These are phyloP conservation scores for Amanita rimosa DNA, from an alignment of 768 basidiomycete species.

Conservation along the genomic window DNA sequence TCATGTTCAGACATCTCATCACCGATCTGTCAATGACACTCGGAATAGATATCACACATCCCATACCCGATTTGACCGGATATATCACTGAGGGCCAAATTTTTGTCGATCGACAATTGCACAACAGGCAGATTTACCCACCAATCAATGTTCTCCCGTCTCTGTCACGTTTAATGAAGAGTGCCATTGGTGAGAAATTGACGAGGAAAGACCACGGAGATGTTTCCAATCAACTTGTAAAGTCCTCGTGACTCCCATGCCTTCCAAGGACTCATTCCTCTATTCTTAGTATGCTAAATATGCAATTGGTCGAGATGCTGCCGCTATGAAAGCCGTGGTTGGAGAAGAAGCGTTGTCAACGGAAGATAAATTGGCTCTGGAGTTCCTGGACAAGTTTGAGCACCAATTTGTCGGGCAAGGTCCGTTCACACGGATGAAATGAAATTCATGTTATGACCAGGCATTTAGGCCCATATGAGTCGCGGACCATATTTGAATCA, in stretches of 20 bases:
- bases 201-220: constrained; percentile 98
- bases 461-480: constrained; percentile 75
- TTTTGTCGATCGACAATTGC: constrained; percentile 92
- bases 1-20: constrained; percentile 7
- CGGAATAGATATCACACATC: constrained; percentile 92
- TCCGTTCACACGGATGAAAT: constrained; percentile 18
- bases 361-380: constrained; percentile 94
- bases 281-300: constrained; percentile 83
- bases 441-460: constrained; percentile 5
- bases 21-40: constrained; percentile 8
- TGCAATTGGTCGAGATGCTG: constrained; percentile 94
- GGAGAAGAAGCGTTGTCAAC: constrained; percentile 93
- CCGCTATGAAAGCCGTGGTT: constrained; percentile 98
- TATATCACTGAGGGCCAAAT: constrained; percentile 99
- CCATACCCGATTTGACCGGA: constrained; percentile 97
- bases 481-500: constrained; percentile 93
- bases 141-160: constrained; percentile 99
- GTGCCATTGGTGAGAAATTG: constrained; percentile 94
- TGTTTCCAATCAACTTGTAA: constrained; percentile 94
- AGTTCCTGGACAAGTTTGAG: constrained; percentile 98
- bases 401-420: constrained; percentile 96
- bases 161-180: constrained; percentile 99
- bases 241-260: constrained; percentile 17
- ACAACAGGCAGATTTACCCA: constrained; percentile 97
- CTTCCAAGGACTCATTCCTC: constrained; percentile 4